Evolutionary conservation across 2,329 filamentous ascomycete species (phyloP).

Genomic region (Aureobasidium sp.): DNA sequence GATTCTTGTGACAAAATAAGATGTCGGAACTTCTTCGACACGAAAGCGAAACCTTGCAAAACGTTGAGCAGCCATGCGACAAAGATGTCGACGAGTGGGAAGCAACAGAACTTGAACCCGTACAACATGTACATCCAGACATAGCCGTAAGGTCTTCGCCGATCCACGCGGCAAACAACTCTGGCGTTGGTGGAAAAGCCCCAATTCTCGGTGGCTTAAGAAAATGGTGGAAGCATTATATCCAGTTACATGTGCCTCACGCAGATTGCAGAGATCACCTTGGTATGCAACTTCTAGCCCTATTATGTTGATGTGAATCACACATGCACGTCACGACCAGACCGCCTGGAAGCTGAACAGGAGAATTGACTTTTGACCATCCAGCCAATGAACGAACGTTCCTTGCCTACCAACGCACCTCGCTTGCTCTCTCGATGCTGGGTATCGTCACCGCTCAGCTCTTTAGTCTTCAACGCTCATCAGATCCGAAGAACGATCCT

Average conservation of each 20-base stretch:
- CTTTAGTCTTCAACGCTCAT: conserved; percentile 52
- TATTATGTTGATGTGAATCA: background rate
- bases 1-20: background rate
- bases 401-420: conserved; percentile 65
- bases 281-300: conserved; percentile 34
- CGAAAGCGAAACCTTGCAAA: background rate
- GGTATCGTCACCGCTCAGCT: conserved; percentile 61
- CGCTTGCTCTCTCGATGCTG: conserved; percentile 59
- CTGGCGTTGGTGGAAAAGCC: background rate
- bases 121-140: conserved; percentile 11
- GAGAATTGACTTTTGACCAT: background rate
- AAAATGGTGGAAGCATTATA: conserved; percentile 44
- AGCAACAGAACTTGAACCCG: conserved; percentile 27
- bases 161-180: background rate
- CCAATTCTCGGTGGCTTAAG: conserved; percentile 19
- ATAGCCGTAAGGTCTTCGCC: background rate
- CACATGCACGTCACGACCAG: background rate
- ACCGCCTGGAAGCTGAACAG: background rate
- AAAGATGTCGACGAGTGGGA: conserved; percentile 24
- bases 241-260: conserved; percentile 45
- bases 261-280: conserved; percentile 49
- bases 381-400: conserved; percentile 68
- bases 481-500: conserved; percentile 33
- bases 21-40: background rate
- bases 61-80: background rate